These are phyloP conservation scores for Hypoxylon sp. DNA, from an alignment of 2,329 filamentous ascomycete species.

Conservation along the genomic window DNA sequence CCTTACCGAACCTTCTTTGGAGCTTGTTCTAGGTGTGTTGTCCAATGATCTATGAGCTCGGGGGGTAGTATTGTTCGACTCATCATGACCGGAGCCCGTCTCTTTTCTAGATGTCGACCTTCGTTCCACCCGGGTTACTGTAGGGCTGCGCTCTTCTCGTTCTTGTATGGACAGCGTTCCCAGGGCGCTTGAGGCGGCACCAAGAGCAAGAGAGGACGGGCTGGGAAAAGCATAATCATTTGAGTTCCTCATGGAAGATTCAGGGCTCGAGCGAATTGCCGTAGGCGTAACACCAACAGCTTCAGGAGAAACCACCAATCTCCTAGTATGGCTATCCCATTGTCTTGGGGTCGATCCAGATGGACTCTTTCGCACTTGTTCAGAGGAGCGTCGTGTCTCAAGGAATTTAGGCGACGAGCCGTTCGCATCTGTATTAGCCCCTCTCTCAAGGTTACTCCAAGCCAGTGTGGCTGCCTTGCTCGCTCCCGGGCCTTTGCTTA, in stretches of 20 bases:
- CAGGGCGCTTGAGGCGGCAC: conserved; percentile 65
- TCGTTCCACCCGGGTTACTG: conserved; percentile 27
- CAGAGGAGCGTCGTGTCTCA: conserved; percentile 45
- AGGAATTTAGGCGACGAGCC: conserved; percentile 27
- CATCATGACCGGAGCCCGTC: conserved; percentile 32
- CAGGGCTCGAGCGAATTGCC: conserved; percentile 42
- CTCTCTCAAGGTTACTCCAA: conserved; percentile 57
- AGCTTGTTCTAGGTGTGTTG: conserved; percentile 20
- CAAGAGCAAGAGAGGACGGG: conserved; percentile 61
- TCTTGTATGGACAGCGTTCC: conserved; percentile 49
- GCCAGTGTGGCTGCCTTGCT: conserved; percentile 72
- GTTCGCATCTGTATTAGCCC: conserved; percentile 38
- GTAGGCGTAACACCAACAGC: conserved; percentile 42
- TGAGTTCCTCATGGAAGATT: conserved; percentile 49
- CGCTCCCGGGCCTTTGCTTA: conserved; percentile 60
- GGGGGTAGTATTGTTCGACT: conserved; percentile 22
- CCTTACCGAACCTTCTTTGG: conserved; percentile 29
- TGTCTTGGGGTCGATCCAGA: conserved; percentile 49
- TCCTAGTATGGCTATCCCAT: conserved; percentile 65
- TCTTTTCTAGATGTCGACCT: conserved; percentile 29
- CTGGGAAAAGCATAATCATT: conserved; percentile 51
- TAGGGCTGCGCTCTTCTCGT: conserved; percentile 35
- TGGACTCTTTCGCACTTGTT: conserved; percentile 44
- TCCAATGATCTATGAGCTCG: conserved; percentile 26
- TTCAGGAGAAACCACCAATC: conserved; percentile 55